Percentiles rank a stretch among this genome's conserved stretches.
phyloP scores from a whole-genome alignment of 352 stramenopile genomes.

The Phytophthora uliginosa region DNA sequence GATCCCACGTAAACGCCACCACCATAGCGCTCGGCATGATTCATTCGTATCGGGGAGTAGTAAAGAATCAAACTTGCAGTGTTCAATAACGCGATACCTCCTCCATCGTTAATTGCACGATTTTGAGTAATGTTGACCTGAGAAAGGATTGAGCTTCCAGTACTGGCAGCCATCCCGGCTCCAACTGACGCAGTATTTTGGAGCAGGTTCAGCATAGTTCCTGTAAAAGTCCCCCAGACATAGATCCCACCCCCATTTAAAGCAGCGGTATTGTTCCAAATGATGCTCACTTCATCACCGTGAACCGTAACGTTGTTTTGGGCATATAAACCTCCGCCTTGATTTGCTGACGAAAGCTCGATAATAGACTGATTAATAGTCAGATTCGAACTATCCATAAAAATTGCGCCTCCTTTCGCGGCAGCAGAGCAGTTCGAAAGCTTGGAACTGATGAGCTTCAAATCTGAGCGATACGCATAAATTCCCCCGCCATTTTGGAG shows the following conservation, averaged over 20 bases:
- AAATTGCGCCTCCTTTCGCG: slow-evolving; percentile 40
- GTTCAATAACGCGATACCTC: slow-evolving; percentile 57
- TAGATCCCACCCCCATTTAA: slow-evolving; percentile 41
- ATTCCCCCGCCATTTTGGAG: slow-evolving; percentile 43
- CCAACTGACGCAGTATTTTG: slow-evolving; percentile 47
- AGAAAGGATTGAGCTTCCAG: slow-evolving; percentile 22
- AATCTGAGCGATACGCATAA: slow-evolving; percentile 32
- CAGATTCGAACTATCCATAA: slow-evolving; percentile 34
- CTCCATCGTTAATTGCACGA: slow-evolving; percentile 41
- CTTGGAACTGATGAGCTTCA: slow-evolving; percentile 28
- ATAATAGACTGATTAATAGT: slow-evolving; percentile 24
- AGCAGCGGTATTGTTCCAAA: slow-evolving; percentile 39
- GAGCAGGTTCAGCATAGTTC: slow-evolving; percentile 10
- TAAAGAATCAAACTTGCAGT: slow-evolving; percentile 25
- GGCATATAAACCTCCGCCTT: slow-evolving; percentile 46
- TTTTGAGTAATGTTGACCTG: slow-evolving; percentile 39
- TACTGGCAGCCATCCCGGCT: slow-evolving; percentile 41
- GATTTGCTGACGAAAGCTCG: slow-evolving; percentile 17
- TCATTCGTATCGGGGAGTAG: slow-evolving; percentile 28
- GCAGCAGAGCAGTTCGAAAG: slow-evolving; percentile 33
- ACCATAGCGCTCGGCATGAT: slow-evolving; percentile 44
- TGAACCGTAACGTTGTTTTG: slow-evolving; percentile 23
- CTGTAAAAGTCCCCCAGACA: slow-evolving; percentile 12
- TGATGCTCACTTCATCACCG: slow-evolving; percentile 22
- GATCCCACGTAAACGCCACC: slow-evolving; percentile 54